phyloP scores from a whole-genome alignment of 345 rosid genomes.

The Eucalyptus pauciflora region DNA sequence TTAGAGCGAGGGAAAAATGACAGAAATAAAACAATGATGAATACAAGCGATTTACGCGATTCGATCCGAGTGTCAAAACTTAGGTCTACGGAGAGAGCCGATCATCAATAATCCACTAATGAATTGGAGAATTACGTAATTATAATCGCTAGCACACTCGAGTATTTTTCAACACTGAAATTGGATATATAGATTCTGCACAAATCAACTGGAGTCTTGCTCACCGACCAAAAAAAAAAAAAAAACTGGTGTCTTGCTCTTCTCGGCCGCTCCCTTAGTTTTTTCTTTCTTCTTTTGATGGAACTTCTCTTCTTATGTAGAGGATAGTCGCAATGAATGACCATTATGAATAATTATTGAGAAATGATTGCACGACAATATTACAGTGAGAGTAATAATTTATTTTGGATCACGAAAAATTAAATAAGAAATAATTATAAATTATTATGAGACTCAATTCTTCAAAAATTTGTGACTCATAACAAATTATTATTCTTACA shows the following conservation, averaged over 20 bases:
- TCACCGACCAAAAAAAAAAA: too few relatives aligned
- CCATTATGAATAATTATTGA: background rate
- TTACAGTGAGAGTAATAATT: too few relatives aligned
- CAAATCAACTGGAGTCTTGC: background rate
- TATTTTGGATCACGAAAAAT: too few relatives aligned
- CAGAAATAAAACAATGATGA: background rate
- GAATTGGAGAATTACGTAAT: background rate
- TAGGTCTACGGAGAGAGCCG: background rate
- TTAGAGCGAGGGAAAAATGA: background rate
- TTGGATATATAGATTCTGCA: too few relatives aligned
- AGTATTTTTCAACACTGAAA: background rate
- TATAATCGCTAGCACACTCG: background rate
- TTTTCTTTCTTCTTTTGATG: background rate
- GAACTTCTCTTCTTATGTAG: background rate
- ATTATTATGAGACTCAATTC: too few relatives aligned
- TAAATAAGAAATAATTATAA: too few relatives aligned
- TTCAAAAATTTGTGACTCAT: too few relatives aligned
- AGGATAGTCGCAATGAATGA: background rate
- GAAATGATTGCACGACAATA: too few relatives aligned
- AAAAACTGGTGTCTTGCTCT: background rate
- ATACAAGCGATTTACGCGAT: background rate
- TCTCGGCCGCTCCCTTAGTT: background rate
- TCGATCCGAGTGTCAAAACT: rapidly evolving
- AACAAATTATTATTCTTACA: too few relatives aligned
- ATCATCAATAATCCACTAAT: background rate